These are phyloP conservation scores for Ophiocordyceps sinensis DNA, from an alignment of 2,329 filamentous ascomycete species.

Conservation along the genomic window DNA sequence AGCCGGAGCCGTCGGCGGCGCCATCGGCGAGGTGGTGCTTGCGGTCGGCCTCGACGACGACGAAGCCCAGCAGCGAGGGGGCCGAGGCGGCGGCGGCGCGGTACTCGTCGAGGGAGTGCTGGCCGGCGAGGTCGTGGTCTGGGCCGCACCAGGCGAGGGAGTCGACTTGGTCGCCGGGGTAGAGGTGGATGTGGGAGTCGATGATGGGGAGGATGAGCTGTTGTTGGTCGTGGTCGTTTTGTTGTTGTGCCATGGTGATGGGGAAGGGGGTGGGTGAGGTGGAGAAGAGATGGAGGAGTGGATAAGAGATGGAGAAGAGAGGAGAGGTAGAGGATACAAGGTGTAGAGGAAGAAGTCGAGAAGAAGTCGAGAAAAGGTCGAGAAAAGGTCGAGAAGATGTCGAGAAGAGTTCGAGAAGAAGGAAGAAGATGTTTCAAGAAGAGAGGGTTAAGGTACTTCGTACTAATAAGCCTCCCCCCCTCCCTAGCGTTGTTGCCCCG, in stretches of 20 bases:
- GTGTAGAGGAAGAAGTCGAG: too few relatives aligned
- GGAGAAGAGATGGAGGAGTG: too few relatives aligned
- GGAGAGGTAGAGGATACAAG: too few relatives aligned
- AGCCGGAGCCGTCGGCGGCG: conserved; percentile 37
- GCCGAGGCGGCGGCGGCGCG: conserved; percentile 25
- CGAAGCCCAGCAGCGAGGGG: conserved; percentile 47
- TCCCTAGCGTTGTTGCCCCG: too few relatives aligned
- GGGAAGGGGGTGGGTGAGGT: neutral
- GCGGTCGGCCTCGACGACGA: conserved; percentile 76
- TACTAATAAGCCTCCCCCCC: too few relatives aligned
- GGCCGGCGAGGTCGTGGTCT: conserved; percentile 42
- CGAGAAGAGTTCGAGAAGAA: too few relatives aligned
- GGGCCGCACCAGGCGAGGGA: conserved; percentile 57
- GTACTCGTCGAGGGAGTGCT: conserved; percentile 54
- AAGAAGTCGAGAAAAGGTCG: too few relatives aligned
- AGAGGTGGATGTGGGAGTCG: conserved; percentile 88
- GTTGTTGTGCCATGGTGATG: conserved; percentile 18
- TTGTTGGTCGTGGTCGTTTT: too few relatives aligned
- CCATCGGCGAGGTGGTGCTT: conserved; percentile 40
- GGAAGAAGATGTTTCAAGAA: too few relatives aligned
- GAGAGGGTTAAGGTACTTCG: too few relatives aligned
- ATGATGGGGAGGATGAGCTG: conserved; percentile 46
- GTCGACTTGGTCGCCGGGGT: conserved; percentile 50
- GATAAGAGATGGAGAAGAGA: too few relatives aligned
- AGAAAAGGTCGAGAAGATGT: too few relatives aligned